Evolutionary conservation across 805 yeast species (phyloP).

Genomic region (Cyberlindnera japonica): DNA sequence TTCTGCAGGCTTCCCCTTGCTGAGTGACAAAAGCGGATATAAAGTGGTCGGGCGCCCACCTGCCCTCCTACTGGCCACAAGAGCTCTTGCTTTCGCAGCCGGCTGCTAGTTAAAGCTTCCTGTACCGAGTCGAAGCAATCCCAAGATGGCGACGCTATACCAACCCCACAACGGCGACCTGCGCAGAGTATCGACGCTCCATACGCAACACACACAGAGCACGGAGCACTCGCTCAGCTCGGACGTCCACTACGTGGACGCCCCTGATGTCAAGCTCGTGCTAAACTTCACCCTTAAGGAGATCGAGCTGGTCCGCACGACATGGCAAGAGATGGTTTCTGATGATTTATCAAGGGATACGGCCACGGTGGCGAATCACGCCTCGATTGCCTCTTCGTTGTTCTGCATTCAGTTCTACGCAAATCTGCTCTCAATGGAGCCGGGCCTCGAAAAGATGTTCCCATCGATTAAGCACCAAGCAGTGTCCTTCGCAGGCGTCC

Average conservation of each 20-base stretch:
- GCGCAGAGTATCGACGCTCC: conserved; percentile 5
- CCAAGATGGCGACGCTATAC: too few species aligned
- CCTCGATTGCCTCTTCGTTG: conserved; percentile 49
- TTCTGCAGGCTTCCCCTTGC: too few species aligned
- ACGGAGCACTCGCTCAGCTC: conserved; percentile 19
- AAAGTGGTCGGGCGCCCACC: too few species aligned
- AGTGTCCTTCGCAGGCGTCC: conserved; percentile 72
- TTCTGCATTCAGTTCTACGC: conserved; percentile 77
- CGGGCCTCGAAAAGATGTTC: conserved; percentile 57
- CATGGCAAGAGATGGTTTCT: conserved; percentile 37
- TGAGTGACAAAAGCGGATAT: too few species aligned
- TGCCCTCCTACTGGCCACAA: too few species aligned
- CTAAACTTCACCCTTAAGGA: conserved; percentile 32
- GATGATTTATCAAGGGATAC: conserved; percentile 28
- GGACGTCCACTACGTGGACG: conserved; percentile 15
- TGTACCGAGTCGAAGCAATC: too few species aligned
- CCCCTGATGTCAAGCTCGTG: conserved; percentile 25
- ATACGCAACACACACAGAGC: conserved; percentile 1
- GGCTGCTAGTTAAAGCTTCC: too few species aligned
- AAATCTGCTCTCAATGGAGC: conserved; percentile 59
- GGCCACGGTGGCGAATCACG: conserved; percentile 8
- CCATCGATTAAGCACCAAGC: conserved; percentile 81
- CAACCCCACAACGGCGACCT: background rate
- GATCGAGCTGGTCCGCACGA: conserved; percentile 31
- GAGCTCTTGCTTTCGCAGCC: too few species aligned